These are phyloP conservation scores for Sporisorium exsertum DNA, from an alignment of 1,284 basidiomycete genomes.

Conservation along the genomic window DNA sequence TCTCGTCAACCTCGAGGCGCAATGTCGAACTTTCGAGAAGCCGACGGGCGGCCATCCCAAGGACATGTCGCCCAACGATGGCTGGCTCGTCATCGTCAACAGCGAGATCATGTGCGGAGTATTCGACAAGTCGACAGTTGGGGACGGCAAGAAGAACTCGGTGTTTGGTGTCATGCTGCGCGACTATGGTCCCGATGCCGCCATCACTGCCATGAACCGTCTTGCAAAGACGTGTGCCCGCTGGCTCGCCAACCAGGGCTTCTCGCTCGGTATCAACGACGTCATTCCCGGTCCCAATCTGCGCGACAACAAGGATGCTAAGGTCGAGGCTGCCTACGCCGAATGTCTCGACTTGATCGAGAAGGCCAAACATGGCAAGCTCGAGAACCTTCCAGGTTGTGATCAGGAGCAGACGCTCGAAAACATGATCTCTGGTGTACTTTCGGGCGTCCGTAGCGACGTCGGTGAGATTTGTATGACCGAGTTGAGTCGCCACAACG, in stretches of 20 bases:
- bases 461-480: conserved; percentile 98
- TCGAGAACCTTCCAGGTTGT: conserved; percentile 96
- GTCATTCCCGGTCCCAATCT: conserved; percentile 93
- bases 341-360: conserved; percentile 89
- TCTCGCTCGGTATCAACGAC: conserved; percentile 98
- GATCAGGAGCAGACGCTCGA: conserved; percentile 97
- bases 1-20: conserved; percentile 91
- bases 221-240: conserved; percentile 95
- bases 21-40: conserved; percentile 93
- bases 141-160: conserved; percentile 98
- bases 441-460: conserved; percentile 93
- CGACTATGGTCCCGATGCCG: conserved; percentile 95
- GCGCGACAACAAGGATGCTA: conserved; percentile 82
- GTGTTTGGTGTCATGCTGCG: conserved; percentile 98
- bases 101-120: conserved; percentile 99
- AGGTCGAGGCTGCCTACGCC: conserved; percentile 89
- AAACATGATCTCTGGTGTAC: conserved; percentile 89
- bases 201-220: conserved; percentile 94
- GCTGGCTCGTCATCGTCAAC: conserved; percentile 96
- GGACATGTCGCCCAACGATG: conserved; percentile 96
- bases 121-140: conserved; percentile 98
- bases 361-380: conserved; percentile 87
- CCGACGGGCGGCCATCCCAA: conserved; percentile 75
- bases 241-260: conserved; percentile 95
- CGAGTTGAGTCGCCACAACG: conserved; percentile 94